Base-by-base conservation (phyloP, 129 eudicot genomes). In the Arctium lappa region DNA sequence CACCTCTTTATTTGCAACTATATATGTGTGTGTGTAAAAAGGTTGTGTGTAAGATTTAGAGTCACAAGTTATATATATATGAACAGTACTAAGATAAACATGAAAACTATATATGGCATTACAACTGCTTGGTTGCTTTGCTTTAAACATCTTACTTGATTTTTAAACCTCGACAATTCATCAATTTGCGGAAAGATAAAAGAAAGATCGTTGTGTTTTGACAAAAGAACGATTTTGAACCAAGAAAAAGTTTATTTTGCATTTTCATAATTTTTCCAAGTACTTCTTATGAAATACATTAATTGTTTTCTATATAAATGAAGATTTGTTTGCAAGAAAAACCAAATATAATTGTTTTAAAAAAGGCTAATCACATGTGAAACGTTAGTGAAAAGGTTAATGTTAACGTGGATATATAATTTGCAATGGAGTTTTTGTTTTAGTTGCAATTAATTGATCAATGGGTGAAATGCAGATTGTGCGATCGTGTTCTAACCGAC, bases 1-100 rank as follows among this genome's bases (percentile, higher is more conserved):
- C 79, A 46, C 68, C 79, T 44, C 79, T 42, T 75, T 29, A 75
- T 74, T 15, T 32, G 63, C 78, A 40, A 40, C 31, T 60, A 46
- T 34, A 50, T 12, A 11, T 48, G n/a, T 48, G 60, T 48, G 27
- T 60, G 0, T 60, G 13, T 46, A 30, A 4, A 39, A 75, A 75
- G 65, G 34, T 34, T 46, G 33, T 27, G 34, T 75, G 78, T 39
- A 74, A 74, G 36, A 38, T 22, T 15, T 38, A 6, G 62, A 74
- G 78, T 37, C 78, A 39, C 78, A 40, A 74, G 48, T 30, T 9
- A 3, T 10, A 44, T 34, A 46, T 33, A 33, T 33, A 33, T 74
- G 62, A 74, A 74, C 31, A 42, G 29, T 16, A 60, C 18, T 44
- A 44, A 44, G 68, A 60, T 60, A 60, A n/a, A 60, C 18, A 7